Evolutionary conservation across 2,329 filamentous ascomycete genomes (phyloP), one percentile per base, ranked within the genome.

Genomic region (Trichoderma atrobrunneum): DNA sequence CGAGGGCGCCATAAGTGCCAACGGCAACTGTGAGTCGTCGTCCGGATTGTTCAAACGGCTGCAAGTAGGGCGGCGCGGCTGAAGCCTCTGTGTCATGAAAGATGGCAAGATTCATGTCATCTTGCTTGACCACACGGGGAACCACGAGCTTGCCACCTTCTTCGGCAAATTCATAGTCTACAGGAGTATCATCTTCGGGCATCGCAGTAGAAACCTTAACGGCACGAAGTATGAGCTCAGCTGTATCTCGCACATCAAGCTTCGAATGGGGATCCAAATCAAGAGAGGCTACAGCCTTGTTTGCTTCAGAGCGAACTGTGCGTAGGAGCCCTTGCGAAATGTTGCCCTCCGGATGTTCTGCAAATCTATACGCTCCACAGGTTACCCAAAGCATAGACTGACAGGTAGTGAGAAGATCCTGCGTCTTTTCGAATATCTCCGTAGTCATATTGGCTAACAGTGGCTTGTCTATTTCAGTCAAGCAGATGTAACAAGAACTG

Each of bases 301-400:
- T 80, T 1, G 83, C 82, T 74, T 87, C 85, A 1, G 85, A 85
- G 1, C 85, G 84, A 26, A 86, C 79, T 1, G 82, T 83, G 36
- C 85, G 80, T 72, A 83, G 81, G 3, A 87, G 78, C 34, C 85
- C 85, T 10, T 82, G 80, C 0, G 85, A 78, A 79, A 87, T 83
- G 75, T 85, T 85, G 64, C 81, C 76, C 60, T 83, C 79, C 3
- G 80, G 84, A 72, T 78, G 80, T 12, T 78, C 73, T 5, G 80
- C 80, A 34, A 78, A 78, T 18, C 78, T 77, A 69, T 82, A 84
- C 0, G 82, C 83, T 10, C 83, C 84, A 3, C 78, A 76, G 6
- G 81, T 80, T 5, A 82, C 81, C 83, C 83, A 85, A 12, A 85
- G 78, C 12, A 81, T 78, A 5, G 81, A 81, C 4, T 80, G 78